Evolutionary conservation across 2,329 filamentous ascomycete genomes (phyloP).

Genomic region (Pestalotiopsis sp.): DNA sequence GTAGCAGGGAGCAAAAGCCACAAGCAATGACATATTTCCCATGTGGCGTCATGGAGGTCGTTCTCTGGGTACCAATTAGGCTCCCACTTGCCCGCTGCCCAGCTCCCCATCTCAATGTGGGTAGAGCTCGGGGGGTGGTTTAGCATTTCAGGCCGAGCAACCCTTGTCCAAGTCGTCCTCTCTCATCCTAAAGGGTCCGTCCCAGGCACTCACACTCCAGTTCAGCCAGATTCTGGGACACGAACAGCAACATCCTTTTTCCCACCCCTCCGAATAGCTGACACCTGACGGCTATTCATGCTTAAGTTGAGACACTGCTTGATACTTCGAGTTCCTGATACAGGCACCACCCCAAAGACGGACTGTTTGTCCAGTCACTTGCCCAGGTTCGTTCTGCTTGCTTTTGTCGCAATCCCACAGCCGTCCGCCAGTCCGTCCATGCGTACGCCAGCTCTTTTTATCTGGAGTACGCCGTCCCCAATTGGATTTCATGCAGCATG

Average conservation of each 20-base stretch:
- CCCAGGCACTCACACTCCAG: not conserved
- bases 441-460: constrained; percentile 1
- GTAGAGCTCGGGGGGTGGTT: not conserved
- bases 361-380: not conserved
- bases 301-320: not conserved
- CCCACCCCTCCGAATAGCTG: not conserved
- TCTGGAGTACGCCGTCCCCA: not conserved
- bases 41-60: not conserved
- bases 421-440: not conserved
- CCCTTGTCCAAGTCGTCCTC: constrained; percentile 1
- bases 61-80: not conserved
- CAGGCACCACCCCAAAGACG: not conserved
- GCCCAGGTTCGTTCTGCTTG: not conserved
- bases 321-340: not conserved
- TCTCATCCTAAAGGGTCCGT: not conserved
- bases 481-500: constrained; percentile 30
- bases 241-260: constrained; percentile 2
- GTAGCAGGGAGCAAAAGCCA: not conserved
- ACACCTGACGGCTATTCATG: constrained; percentile 4
- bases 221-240: constrained; percentile 1
- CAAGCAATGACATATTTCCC: not conserved
- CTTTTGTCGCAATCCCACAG: not conserved
- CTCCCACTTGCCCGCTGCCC: not conserved
- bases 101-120: not conserved
- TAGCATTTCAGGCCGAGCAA: constrained; percentile 1